Base-by-base conservation (phyloP, 306 rosid species). In the Arachis hypogaea region DNA sequence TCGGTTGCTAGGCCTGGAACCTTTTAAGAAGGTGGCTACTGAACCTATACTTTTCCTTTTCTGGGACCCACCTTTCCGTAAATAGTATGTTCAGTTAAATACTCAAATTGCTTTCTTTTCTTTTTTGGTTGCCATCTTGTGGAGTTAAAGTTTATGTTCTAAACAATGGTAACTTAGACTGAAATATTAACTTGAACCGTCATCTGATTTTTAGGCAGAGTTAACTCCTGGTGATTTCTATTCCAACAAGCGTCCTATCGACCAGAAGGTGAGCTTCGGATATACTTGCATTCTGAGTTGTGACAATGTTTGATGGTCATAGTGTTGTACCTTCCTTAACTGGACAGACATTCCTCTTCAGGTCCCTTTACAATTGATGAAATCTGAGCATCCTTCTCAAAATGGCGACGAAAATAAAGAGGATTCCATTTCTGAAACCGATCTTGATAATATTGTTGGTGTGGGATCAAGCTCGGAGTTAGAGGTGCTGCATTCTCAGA, bases 361-460 rank as follows among this genome's bases (percentile, higher is more conserved):
- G 69, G 86, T 82, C 43, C 64, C 91, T 56, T 66, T 81, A 45
- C 68, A 55, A 66, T 77, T 22, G 16, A 46, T 79, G 59, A 88
- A 83, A 77, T 57, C 71, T 40, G 93, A 82, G 79, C 74, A 29
- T 81, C 82, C 91, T 73, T 83, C 89, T 71, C 80, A 66, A 68
- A 88, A 85, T 78, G 91, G 78, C 45, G 70, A 70, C 59, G 93
- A 84, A 62, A 78, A 77, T 51, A 80, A 78, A 28, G 92, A 85
- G 78, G 89, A 85, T 52, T 78, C 87, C 44, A 81, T 91, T 55
- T 88, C 98, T 11, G 97, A 93, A 75, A 54, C 74, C 44, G 97
- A 91, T 28, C 80, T 93, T 55, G 97, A 89, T 11, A 93, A 82
- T 71, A 93, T 93, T 74, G 94, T 93, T 86, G 96, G 98, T 58